Evolutionary conservation across 2,329 filamentous ascomycete genomes (phyloP), one percentile per base, ranked within the genome.

Genomic region (Xylariomycetidae sp.): DNA sequence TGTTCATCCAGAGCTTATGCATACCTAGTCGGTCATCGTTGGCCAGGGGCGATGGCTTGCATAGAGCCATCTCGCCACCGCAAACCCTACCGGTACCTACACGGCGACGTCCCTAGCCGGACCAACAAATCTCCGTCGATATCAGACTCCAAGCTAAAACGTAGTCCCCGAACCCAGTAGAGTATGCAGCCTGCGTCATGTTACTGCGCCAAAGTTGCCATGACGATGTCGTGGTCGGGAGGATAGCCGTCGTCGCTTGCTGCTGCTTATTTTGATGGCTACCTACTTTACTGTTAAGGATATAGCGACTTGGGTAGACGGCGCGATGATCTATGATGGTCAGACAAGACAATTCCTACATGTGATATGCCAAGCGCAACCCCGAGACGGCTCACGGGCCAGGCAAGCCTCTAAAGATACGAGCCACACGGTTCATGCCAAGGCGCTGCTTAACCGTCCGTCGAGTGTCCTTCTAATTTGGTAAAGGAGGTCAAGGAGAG

Each of bases 371-470:
- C 24, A 25, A 25, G 24, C 24, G n/a, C 22, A n/a, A 23, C 24
- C 24, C 24, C 12, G n/a, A 5, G n/a, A 14, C 12, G 12, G 5
- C 12, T 7, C 24, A 6, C 24, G n/a, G 24, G 24, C 6, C 12
- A 13, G 6, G 24, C 8, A 8, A 23, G 20, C 20, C n/a, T 25
- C 15, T 32, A 37, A 29, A 23, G 37, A 47, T 47, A 47, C 41
- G 44, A 44, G 38, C 44, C 44, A 47, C 44, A 47, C 36, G 13
- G 42, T 44, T 44, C 34, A 22, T 29, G 35, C 41, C 37, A 44
- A 44, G 39, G 31, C 27, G 18, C 27, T 16, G 19, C 28, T 34
- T 25, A 26, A 26, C 39, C 31, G 28, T 32, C 25, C 24, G 25
- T 29, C 20, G 40, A 15, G 34, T 35, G 31, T 29, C 37, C 32